phyloP scores from a whole-genome alignment of 805 yeast species.

The Metschnikowia colocasiae region DNA sequence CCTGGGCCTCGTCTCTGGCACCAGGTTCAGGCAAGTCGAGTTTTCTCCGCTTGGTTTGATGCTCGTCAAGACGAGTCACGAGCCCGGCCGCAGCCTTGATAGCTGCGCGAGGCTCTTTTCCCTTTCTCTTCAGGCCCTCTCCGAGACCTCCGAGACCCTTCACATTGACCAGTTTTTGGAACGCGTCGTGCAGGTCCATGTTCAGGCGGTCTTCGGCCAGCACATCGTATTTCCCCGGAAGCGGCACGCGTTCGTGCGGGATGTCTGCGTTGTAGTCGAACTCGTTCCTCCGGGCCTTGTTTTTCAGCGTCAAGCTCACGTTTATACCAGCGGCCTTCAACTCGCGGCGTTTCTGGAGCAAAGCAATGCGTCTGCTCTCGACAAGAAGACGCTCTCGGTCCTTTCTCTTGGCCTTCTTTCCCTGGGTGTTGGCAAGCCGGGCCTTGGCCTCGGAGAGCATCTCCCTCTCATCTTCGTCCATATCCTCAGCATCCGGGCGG shows the following conservation, averaged over 20 bases:
- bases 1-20: too few relatives aligned
- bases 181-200: constrained; percentile 33
- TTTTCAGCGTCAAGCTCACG: constrained; percentile 46
- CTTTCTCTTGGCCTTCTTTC: constrained; percentile 90
- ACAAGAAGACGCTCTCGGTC: constrained; percentile 79
- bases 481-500: constrained; percentile 69
- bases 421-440: constrained; percentile 85
- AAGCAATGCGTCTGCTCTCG: constrained; percentile 71
- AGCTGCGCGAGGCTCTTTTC: constrained; percentile 18
- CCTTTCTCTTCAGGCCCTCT: constrained; percentile 18
- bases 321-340: constrained; percentile 75
- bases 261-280: constrained; percentile 83
- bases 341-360: constrained; percentile 75
- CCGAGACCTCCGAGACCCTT: constrained; percentile 38
- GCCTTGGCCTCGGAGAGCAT: constrained; percentile 95
- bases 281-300: constrained; percentile 52
- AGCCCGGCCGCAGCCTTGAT: constrained; percentile 24
- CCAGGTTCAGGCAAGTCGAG: constrained; percentile 24
- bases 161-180: constrained; percentile 41
- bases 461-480: constrained; percentile 86
- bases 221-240: constrained; percentile 65
- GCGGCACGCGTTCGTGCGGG: constrained; percentile 71
- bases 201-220: constrained; percentile 52
- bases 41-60: constrained; percentile 23
- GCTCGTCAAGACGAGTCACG: constrained; percentile 20